Base-by-base conservation (phyloP, 2,329 filamentous ascomycete genomes). In the Penicillium occitanis region DNA sequence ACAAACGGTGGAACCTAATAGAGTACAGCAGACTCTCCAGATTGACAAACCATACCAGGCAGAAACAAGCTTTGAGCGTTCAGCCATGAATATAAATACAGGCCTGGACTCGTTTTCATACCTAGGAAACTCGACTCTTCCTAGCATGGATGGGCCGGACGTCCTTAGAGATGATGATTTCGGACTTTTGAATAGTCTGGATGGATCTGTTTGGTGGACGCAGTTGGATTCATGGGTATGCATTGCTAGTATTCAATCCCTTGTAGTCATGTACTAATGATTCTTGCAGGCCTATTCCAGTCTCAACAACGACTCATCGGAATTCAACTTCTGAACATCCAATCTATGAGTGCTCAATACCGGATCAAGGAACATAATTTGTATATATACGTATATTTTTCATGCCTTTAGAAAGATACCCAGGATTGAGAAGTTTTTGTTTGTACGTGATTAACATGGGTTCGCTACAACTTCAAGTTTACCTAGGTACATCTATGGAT, bases 141-240 rank as follows among this genome's bases (percentile, higher is more conserved):
- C 71, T 3, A 70, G 67, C 11, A 50, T 74, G 13, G 63, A 68
- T n/a, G 64, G 63, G 3, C 17, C 69, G 0, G 68, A 73, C 25
- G 68, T 70, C 17, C 33, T 71, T 11, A 68, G 71, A 19, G 71
- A 73, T 17, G 74, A 76, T 63, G 61, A 63, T 8, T 60, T 70
- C 17, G 70, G 72, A 6, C 69, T 76, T 30, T 66, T 78, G 46
- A 75, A 76, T 17, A 77, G 72, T 25, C 68, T 78, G 6, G 77
- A 78, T n/a, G 75, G 76, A 5, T 76, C 76, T 2, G 68, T 74
- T 22, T 78, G 76, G 76, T 78, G 77, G 76, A 72, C 76, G 14
- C 76, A 78, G 33, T 68, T 78, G 40, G 77, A 78, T 65, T 77
- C 76, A 30, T 78, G 76, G 77, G 77, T 78, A 67, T 65, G 75